Conservation (phyloP, 495 filamentous ascomycete species). For the Xylaria nigripes region DNA sequence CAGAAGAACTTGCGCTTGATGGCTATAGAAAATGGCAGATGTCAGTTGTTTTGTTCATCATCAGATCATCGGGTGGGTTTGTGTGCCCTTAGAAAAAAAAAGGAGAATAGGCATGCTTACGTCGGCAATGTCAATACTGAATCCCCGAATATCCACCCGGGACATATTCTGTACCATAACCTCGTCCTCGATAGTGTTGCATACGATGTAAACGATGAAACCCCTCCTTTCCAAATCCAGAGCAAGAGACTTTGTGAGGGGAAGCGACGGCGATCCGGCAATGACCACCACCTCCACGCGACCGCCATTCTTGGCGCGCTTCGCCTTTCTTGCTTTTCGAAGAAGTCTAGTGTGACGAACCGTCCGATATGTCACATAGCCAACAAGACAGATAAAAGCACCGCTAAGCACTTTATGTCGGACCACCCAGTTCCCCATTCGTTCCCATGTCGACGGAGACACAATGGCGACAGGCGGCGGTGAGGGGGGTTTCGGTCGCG, state of each 20-base stretch:
- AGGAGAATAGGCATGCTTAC: conserved; percentile 31
- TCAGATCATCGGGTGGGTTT: no score
- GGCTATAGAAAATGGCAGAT: conserved; percentile 22
- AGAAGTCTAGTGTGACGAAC: conserved; percentile 52
- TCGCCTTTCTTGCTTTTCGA: conserved; percentile 63
- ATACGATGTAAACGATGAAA: conserved; percentile 87
- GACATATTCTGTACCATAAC: conserved; percentile 64
- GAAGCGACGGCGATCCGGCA: conserved; percentile 71
- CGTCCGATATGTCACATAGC: conserved; percentile 57
- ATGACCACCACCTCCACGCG: conserved; percentile 85
- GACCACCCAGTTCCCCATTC: conserved; percentile 51
- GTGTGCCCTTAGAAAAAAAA: neutral
- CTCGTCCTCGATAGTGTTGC: conserved; percentile 73
- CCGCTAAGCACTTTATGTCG: conserved; percentile 62
- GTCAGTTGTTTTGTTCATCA: conserved; percentile 13
- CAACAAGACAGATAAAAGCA: conserved; percentile 57
- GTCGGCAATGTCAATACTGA: conserved; percentile 77
- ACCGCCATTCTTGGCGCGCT: conserved; percentile 71
- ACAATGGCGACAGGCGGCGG: conserved; percentile 34
- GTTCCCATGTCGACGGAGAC: conserved; percentile 29
- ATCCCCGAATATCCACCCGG: conserved; percentile 67
- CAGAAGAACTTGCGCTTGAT: conserved; percentile 44
- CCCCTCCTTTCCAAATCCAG: conserved; percentile 83
- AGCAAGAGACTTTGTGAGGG: conserved; percentile 70
- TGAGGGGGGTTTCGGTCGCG: conserved; percentile 50